These are phyloP conservation scores for Gyromitra esculenta DNA, from an alignment of 2,329 filamentous ascomycete genomes.

Conservation along the genomic window DNA sequence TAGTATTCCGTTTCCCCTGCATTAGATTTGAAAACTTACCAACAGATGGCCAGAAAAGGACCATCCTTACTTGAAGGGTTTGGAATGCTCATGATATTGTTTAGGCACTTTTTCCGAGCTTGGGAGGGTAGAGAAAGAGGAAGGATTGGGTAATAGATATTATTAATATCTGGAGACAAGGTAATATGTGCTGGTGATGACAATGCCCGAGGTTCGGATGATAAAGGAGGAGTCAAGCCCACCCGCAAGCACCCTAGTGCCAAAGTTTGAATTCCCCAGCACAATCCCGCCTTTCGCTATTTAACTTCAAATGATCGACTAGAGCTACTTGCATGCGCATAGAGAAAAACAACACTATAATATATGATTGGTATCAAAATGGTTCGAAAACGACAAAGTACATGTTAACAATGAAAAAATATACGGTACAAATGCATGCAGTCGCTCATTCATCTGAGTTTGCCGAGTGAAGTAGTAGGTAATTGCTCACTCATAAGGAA, in stretches of 20 bases:
- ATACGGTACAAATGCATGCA: background rate
- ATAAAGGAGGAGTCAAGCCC: background rate
- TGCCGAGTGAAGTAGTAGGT: too few relatives aligned
- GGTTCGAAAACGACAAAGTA: background rate
- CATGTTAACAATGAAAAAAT: background rate
- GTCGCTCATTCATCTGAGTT: background rate
- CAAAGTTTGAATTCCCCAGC: background rate
- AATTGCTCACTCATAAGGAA: background rate
- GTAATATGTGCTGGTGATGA: background rate
- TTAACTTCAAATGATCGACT: background rate
- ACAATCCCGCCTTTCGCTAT: background rate
- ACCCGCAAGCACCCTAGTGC: background rate
- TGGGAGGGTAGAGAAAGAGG: background rate
- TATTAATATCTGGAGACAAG: background rate
- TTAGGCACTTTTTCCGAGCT: background rate
- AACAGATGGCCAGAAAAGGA: conserved; percentile 24
- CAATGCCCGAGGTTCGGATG: background rate
- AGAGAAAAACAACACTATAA: background rate
- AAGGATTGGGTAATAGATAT: background rate
- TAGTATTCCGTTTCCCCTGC: background rate
- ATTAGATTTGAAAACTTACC: conserved; percentile 8
- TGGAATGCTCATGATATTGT: conserved; percentile 18
- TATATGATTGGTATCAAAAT: background rate
- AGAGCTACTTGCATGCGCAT: too few relatives aligned
- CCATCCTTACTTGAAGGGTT: background rate